Conservation (phyloP, 805 yeast genomes). For the Candida insectalens region DNA sequence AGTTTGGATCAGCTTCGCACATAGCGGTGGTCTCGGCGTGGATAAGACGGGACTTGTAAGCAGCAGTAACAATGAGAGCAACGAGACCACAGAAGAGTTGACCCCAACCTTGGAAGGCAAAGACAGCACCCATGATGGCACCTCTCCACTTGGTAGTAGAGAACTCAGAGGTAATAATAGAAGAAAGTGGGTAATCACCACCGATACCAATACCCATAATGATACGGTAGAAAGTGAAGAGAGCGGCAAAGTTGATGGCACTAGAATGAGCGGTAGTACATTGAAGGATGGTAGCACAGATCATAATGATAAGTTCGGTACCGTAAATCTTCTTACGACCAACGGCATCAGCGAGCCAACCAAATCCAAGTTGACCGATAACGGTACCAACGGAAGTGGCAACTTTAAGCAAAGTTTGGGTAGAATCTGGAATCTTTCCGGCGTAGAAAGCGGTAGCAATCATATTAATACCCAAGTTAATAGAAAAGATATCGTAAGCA, state of each 20-base stretch:
- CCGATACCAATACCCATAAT: conserved; percentile 95
- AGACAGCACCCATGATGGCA: conserved; percentile 93
- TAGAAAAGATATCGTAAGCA: conserved; percentile 87
- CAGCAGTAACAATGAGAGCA: conserved; percentile 67
- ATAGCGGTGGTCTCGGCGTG: conserved; percentile 42
- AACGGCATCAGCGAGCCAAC: conserved; percentile 67
- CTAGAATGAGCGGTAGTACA: conserved; percentile 64
- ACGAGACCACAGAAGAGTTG: conserved; percentile 83
- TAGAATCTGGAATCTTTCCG: conserved; percentile 52
- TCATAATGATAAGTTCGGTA: conserved; percentile 76
- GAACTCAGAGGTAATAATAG: conserved; percentile 88
- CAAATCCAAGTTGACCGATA: conserved; percentile 81
- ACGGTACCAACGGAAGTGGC: conserved; percentile 93
- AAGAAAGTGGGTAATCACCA: conserved; percentile 92
- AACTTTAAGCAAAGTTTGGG: conserved; percentile 69
- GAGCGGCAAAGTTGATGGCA: conserved; percentile 64
- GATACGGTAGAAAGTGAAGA: conserved; percentile 70
- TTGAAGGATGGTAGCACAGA: conserved; percentile 69
- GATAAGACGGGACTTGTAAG: conserved; percentile 55
- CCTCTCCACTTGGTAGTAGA: conserved; percentile 96
- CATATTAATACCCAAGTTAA: conserved; percentile 75
- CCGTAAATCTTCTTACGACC: conserved; percentile 90
- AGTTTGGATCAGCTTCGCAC: conserved; percentile 43
- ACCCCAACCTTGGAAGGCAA: conserved; percentile 97
- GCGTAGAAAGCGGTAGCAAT: conserved; percentile 69